Conservation (phyloP, 2,329 filamentous ascomycete species). For the Trichoderma sp. region DNA sequence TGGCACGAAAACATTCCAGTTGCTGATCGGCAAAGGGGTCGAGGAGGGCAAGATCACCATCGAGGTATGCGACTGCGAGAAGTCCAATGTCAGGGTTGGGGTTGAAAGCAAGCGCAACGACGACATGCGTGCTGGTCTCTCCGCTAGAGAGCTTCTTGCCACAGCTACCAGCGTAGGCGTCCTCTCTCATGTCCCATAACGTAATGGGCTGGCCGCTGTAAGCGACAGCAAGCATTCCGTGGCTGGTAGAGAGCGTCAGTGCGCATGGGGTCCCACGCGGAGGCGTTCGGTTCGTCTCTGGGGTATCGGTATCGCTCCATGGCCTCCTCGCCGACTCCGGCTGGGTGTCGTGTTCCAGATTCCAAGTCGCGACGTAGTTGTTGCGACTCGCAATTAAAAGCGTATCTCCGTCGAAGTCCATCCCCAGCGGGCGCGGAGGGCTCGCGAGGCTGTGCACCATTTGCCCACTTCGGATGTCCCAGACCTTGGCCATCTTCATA, state of each 20-base stretch:
- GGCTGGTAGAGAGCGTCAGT: constrained; percentile 37
- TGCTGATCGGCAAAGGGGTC: constrained; percentile 37
- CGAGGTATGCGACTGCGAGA: constrained; percentile 40
- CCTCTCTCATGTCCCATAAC: constrained; percentile 43
- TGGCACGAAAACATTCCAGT: constrained; percentile 35
- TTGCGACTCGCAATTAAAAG: constrained; percentile 31
- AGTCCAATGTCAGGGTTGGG: constrained; percentile 39
- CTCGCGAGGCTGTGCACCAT: constrained; percentile 36
- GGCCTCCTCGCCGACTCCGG: too few relatives aligned
- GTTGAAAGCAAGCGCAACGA: constrained; percentile 42
- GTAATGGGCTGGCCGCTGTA: constrained; percentile 40
- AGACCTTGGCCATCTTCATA: constrained; percentile 37
- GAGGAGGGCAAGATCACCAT: constrained; percentile 41
- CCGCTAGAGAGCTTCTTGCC: constrained; percentile 40
- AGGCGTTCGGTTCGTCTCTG: not conserved
- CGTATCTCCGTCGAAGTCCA: constrained; percentile 27
- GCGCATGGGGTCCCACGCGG: constrained; percentile 32
- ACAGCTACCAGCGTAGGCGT: constrained; percentile 39
- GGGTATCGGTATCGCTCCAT: too few relatives aligned
- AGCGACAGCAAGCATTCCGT: constrained; percentile 41
- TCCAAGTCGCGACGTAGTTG: not conserved
- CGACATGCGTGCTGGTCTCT: constrained; percentile 37
- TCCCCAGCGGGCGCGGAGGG: not conserved
- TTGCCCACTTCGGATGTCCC: constrained; percentile 38
- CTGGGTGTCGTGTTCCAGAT: not conserved